Percentiles rank a stretch among this genome's conserved stretches.
phyloP scores from a whole-genome alignment of 768 basidiomycete species.

The Suillus lakei region DNA sequence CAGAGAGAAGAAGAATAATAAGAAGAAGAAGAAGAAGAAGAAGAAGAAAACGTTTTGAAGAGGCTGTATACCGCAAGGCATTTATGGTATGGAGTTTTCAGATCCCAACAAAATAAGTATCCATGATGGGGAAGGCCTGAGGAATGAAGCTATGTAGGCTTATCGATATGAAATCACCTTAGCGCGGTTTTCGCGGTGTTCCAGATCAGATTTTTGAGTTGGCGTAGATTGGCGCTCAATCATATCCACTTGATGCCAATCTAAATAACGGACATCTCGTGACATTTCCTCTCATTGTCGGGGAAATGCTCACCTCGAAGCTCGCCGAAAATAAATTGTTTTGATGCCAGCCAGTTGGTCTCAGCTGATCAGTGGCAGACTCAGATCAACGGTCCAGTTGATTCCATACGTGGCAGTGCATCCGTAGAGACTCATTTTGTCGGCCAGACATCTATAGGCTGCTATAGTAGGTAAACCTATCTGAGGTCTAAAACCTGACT shows the following conservation, averaged over 20 bases:
- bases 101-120: slow-evolving; percentile 3
- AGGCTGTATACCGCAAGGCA: neutral
- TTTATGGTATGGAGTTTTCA: neutral
- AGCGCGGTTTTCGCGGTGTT: neutral
- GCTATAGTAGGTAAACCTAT: neutral
- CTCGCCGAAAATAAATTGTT: no score
- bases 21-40: no score
- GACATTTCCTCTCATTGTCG: neutral
- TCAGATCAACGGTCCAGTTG: no score
- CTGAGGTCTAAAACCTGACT: neutral
- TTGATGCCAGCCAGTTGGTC: no score
- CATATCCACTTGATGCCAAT: neutral
- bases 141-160: neutral
- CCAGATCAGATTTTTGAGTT: neutral
- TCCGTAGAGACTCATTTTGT: no score
- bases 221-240: neutral
- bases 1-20: neutral
- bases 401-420: no score
- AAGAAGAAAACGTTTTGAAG: neutral
- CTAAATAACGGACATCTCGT: neutral
- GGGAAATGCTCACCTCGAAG: neutral
- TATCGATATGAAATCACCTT: neutral
- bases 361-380: no score
- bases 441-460: no score
- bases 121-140: neutral